A percentile compares a stretch with the other conserved stretches of the same genome.
Evolutionary conservation across 768 basidiomycete genomes (phyloP).

Genomic region (Lactarius indigo): DNA sequence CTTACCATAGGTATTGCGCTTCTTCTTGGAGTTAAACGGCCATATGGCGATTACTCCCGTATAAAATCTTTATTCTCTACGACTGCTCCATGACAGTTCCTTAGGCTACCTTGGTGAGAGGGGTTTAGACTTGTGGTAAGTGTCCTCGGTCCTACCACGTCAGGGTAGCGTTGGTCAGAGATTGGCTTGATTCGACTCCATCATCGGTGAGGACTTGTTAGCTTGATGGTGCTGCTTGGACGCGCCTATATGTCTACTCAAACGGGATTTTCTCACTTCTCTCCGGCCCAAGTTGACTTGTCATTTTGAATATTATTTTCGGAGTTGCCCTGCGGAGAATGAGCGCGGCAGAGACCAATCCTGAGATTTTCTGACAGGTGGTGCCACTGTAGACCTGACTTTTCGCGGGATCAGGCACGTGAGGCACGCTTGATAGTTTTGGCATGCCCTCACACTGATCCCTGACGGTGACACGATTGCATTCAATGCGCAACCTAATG

Average conservation of each 20-base stretch:
- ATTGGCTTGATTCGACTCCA: not conserved
- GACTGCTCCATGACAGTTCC: not conserved
- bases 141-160: not conserved
- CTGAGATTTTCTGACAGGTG: not conserved
- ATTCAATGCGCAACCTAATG: not conserved
- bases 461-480: not conserved
- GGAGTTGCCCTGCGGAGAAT: not conserved
- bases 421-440: not conserved
- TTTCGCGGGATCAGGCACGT: not conserved
- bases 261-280: not conserved
- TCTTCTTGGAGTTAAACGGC: not conserved
- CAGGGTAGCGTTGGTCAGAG: not conserved
- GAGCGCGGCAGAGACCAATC: not conserved
- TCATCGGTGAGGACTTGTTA: too few species aligned
- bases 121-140: not conserved
- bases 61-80: not conserved
- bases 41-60: not conserved
- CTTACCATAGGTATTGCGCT: not conserved
- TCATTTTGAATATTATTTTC: not conserved
- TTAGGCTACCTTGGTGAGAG: not conserved
- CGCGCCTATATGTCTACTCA: too few species aligned
- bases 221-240: too few species aligned
- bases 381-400: not conserved
- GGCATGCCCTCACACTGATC: not conserved
- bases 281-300: not conserved